Percentiles rank a stretch among this genome's conserved stretches.
Evolutionary conservation across 2,329 filamentous ascomycete species (phyloP).

Genomic region (Neonectria punicea): DNA sequence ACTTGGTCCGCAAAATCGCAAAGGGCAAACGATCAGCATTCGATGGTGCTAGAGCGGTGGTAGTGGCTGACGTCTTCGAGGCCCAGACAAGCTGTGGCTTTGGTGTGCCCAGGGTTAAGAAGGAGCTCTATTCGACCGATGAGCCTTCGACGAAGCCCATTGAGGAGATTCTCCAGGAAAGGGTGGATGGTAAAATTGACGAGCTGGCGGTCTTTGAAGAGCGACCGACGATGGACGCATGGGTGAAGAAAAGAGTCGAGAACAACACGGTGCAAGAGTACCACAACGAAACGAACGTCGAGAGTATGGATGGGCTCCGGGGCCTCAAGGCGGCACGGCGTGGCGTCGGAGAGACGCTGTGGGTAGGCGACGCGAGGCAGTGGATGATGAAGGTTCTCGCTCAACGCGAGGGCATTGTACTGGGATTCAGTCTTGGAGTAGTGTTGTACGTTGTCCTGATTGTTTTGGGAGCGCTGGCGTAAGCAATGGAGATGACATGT

Average conservation of each 20-base stretch:
- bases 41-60: constrained; percentile 67
- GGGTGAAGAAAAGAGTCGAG: constrained; percentile 59
- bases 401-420: constrained; percentile 47
- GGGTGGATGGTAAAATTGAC: constrained; percentile 40
- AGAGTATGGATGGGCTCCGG: constrained; percentile 68
- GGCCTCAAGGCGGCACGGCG: constrained; percentile 65
- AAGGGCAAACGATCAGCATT: constrained; percentile 50
- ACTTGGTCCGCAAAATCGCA: constrained; percentile 57
- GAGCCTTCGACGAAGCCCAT: constrained; percentile 33
- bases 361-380: constrained; percentile 52
- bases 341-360: constrained; percentile 59
- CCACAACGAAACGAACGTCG: constrained; percentile 64
- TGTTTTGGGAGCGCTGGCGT: constrained; percentile 34
- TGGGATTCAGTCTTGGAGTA: constrained; percentile 48
- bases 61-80: constrained; percentile 71
- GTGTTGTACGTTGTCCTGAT: constrained; percentile 45
- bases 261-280: constrained; percentile 64
- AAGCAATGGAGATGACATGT: constrained; percentile 29
- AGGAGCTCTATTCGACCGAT: constrained; percentile 49
- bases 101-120: constrained; percentile 66
- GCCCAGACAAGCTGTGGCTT: constrained; percentile 75
- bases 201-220: constrained; percentile 60
- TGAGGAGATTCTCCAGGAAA: constrained; percentile 41
- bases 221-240: constrained; percentile 65
- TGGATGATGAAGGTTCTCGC: constrained; percentile 39